phyloP scores from a whole-genome alignment of 768 basidiomycete genomes.

The Phlegmacium glaucopus region DNA sequence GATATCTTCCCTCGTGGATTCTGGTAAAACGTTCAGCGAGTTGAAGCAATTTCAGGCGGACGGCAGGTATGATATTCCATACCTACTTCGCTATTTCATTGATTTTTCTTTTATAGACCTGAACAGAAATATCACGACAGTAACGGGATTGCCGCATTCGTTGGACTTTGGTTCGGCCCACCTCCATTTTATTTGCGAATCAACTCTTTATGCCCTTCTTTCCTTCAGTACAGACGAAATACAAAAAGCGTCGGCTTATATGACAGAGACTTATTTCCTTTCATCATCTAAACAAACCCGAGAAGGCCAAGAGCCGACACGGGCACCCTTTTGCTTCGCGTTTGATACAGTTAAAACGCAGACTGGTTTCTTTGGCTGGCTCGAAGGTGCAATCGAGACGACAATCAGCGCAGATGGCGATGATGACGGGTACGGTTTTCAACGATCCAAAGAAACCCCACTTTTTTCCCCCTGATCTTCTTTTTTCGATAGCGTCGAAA shows the following conservation, averaged over 20 bases:
- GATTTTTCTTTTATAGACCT: slow-evolving; percentile 33
- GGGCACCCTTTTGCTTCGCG: slow-evolving; percentile 71
- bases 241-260: slow-evolving; percentile 70
- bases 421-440: slow-evolving; percentile 10
- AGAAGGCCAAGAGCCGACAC: slow-evolving; percentile 41
- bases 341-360: slow-evolving; percentile 40
- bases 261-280: slow-evolving; percentile 63
- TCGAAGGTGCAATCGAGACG: slow-evolving; percentile 49
- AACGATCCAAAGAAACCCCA: not conserved
- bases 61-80: slow-evolving; percentile 35
- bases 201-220: no score
- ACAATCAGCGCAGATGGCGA: not conserved
- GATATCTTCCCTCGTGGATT: slow-evolving; percentile 65
- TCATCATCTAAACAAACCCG: slow-evolving; percentile 29
- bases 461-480: not conserved
- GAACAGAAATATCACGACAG: slow-evolving; percentile 64
- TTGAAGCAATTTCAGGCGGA: slow-evolving; percentile 34
- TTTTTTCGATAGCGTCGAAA: slow-evolving; percentile 14
- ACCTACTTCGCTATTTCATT: not conserved
- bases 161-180: slow-evolving; percentile 57
- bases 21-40: slow-evolving; percentile 52
- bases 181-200: not conserved
- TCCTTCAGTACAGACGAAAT: slow-evolving; percentile 65
- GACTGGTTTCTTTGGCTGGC: slow-evolving; percentile 67
- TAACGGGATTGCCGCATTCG: slow-evolving; percentile 66